Conservation (phyloP, 2,329 filamentous ascomycete genomes). For the Xylariaceae sp. region DNA sequence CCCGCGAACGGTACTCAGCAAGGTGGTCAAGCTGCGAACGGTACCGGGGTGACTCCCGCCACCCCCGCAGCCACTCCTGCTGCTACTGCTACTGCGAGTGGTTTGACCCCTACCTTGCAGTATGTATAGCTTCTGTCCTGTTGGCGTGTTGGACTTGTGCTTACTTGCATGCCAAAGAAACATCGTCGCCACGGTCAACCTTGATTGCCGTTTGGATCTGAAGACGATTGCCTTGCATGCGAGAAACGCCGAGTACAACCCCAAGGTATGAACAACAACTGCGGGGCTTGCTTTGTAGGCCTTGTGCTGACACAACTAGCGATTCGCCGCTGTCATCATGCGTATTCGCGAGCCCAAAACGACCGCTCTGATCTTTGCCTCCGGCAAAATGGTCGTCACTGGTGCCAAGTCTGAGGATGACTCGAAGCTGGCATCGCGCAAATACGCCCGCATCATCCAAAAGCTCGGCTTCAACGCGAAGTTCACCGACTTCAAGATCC, state of each 20-base stretch:
- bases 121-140: constrained; percentile 60
- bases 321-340: constrained; percentile 99
- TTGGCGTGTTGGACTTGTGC: constrained; percentile 37
- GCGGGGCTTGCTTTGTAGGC: constrained; percentile 6
- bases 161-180: constrained; percentile 65
- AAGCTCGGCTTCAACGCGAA: constrained; percentile 99
- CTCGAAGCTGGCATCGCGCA: constrained; percentile 91
- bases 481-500: constrained; percentile 99
- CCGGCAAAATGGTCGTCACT: constrained; percentile 98
- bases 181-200: constrained; percentile 97
- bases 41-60: constrained; percentile 75
- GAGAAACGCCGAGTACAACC: constrained; percentile 97
- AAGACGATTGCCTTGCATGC: constrained; percentile 99
- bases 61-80: constrained; percentile 90
- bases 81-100: constrained; percentile 74
- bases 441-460: constrained; percentile 98
- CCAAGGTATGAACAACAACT: constrained; percentile 62
- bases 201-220: constrained; percentile 92
- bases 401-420: constrained; percentile 98
- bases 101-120: constrained; percentile 90
- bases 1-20: constrained; percentile 42
- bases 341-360: constrained; percentile 99
- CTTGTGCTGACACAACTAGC: constrained; percentile 43
- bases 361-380: constrained; percentile 94
- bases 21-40: constrained; percentile 52